A percentile compares a stretch with the other conserved stretches of the same genome.
These are phyloP conservation scores for Musa balbisiana DNA, from an alignment of 202 grass and related monocot genomes.

Conservation along the genomic window DNA sequence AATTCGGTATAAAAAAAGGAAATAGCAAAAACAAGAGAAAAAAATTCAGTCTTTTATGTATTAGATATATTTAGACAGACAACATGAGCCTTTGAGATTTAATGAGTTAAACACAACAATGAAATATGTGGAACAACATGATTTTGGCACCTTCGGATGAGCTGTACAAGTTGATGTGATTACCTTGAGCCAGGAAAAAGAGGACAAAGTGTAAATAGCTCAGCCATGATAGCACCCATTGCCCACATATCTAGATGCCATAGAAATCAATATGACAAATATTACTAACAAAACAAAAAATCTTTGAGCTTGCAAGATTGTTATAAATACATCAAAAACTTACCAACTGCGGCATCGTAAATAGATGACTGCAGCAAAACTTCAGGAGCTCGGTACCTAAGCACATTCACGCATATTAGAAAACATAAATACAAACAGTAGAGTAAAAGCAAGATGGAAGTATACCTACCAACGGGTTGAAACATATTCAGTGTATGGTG, in stretches of 20 bases:
- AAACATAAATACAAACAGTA: conserved; percentile 14
- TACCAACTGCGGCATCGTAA: conserved; percentile 94
- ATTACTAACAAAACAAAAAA: conserved; percentile 4
- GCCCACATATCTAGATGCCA: conserved; percentile 92
- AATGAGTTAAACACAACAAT: background rate
- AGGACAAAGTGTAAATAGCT: conserved; percentile 83
- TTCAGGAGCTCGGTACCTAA: conserved; percentile 96
- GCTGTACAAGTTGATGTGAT: background rate
- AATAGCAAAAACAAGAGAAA: background rate
- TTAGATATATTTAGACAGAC: conserved; percentile 9
- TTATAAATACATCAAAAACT: conserved; percentile 24
- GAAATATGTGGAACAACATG: background rate
- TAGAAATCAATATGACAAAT: conserved; percentile 17
- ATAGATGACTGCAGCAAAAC: conserved; percentile 82
- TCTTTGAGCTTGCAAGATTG: background rate
- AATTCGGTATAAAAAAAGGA: too few relatives aligned
- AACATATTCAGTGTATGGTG: conserved; percentile 97
- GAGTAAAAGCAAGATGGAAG: background rate
- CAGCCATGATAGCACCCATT: conserved; percentile 99
- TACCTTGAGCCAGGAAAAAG: conserved; percentile 97
- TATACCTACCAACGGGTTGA: conserved; percentile 74
- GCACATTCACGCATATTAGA: conserved; percentile 26
- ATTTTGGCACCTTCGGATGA: background rate
- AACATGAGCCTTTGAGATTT: background rate
- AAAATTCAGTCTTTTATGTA: background rate